Conservation (phyloP, 495 filamentous ascomycete genomes). For the Penicillium antarcticum region DNA sequence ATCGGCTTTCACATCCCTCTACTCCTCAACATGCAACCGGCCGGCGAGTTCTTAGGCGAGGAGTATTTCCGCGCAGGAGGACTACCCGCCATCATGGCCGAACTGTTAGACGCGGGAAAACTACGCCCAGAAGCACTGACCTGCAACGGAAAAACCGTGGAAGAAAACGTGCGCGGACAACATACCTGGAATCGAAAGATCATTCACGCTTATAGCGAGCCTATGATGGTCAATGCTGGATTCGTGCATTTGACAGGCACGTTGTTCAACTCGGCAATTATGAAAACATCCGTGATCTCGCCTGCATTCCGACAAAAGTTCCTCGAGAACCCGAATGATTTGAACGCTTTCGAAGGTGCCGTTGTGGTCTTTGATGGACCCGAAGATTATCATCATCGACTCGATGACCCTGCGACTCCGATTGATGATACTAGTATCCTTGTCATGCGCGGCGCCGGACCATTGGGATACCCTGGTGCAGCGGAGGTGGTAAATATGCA, state of each 20-base stretch:
- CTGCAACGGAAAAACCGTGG: constrained; percentile 37
- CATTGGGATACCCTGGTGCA: constrained; percentile 50
- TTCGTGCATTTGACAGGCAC: constrained; percentile 49
- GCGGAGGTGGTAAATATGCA: constrained; percentile 15
- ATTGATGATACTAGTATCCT: constrained; percentile 49
- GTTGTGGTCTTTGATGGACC: constrained; percentile 53
- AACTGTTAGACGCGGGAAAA: constrained; percentile 45
- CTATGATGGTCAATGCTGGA: constrained; percentile 44
- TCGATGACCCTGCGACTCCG: constrained; percentile 39
- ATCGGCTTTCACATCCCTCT: constrained; percentile 48
- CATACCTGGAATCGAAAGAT: constrained; percentile 40
- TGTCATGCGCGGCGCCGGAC: constrained; percentile 51
- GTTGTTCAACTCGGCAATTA: constrained; percentile 53
- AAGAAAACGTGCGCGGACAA: constrained; percentile 36
- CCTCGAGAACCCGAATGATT: constrained; percentile 46
- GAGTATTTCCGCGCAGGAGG: constrained; percentile 53
- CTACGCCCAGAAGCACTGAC: constrained; percentile 37
- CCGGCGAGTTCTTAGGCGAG: constrained; percentile 49
- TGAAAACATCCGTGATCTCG: constrained; percentile 55
- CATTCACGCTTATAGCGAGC: constrained; percentile 41
- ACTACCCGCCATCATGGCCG: constrained; percentile 49
- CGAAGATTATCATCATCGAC: constrained; percentile 45
- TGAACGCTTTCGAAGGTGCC: constrained; percentile 47
- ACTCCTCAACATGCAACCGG: constrained; percentile 52
- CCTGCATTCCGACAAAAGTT: constrained; percentile 44